Evolutionary conservation across 2,329 filamentous ascomycete species (phyloP), one percentile per base, ranked within the genome.

Genomic region (Cytospora paraplurivora): DNA sequence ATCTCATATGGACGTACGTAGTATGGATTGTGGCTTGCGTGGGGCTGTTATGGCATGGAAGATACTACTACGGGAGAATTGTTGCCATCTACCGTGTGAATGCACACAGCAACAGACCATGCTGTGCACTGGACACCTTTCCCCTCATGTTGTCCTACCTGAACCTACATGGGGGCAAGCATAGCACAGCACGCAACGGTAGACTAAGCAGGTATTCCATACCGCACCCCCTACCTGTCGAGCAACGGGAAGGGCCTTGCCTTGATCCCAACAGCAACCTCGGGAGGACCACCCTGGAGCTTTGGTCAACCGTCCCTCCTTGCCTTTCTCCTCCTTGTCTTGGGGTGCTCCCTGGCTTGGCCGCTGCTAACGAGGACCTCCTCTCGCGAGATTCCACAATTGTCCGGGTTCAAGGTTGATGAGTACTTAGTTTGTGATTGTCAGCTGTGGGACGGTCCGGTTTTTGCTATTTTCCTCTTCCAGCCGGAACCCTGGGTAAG

Each of bases 111-210:
- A 58, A n/a, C n/a, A n/a, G 53, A 33, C 58, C 58, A 50, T n/a
- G n/a, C 57, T 58, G 59, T n/a, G n/a, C 59, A 61, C 19, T 61
- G 32, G 51, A 53, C 52, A n/a, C 51, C n/a, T 54, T 47, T 56
- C 62, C 65, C 65, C 65, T 67, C 65, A 67, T 67, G 56, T 63
- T 63, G 65, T 67, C 56, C 47, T 60, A 52, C 65, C 52, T 63
- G 49, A 38, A 33, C 38, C 19, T 41, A 44, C 44, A 63, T 61
- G 56, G 47, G n/a, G 35, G 38, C 59, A 61, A 37, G 51, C 54
- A 47, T 65, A 59, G 47, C 35, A 65, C 56, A 34, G 55, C 44
- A 64, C 41, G 35, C 34, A 54, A 54, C 51, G 53, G 54, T 33
- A 19, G 38, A 51, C 32, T 41, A 37, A 7, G 38, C n/a, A 44